phyloP scores from a whole-genome alignment of 805 yeast species.

The Cyberlindnera xylosilytica region DNA sequence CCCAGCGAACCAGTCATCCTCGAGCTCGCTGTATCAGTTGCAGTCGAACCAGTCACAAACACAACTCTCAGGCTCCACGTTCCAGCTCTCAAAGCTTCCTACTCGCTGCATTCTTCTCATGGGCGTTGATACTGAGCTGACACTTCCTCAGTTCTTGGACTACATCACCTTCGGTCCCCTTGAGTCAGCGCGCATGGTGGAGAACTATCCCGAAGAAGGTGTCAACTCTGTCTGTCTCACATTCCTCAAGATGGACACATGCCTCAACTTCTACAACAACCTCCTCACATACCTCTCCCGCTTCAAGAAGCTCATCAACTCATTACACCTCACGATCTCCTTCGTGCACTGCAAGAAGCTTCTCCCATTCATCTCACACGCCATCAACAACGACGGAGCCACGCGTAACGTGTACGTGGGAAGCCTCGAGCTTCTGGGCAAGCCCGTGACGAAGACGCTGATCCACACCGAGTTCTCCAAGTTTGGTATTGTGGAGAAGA shows the following conservation, averaged over 20 bases:
- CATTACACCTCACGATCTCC: constrained; percentile 35
- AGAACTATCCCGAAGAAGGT: constrained; percentile 26
- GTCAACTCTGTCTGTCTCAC: constrained; percentile 21
- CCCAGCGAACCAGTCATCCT: constrained; percentile 9
- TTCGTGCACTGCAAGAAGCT: constrained; percentile 32
- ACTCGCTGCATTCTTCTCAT: constrained; percentile 27
- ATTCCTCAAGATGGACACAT: constrained; percentile 31
- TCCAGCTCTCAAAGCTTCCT: constrained; percentile 19
- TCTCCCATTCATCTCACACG: constrained; percentile 26
- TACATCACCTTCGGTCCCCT: constrained; percentile 57
- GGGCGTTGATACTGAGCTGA: constrained; percentile 17
- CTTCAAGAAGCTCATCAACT: constrained; percentile 35
- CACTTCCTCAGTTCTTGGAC: constrained; percentile 36
- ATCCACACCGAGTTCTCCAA: constrained; percentile 47
- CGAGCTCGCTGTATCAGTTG: constrained; percentile 12
- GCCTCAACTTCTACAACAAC: constrained; percentile 36
- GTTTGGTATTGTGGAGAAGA: constrained; percentile 63
- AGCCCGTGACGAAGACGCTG: constrained; percentile 36
- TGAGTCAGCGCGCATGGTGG: constrained; percentile 49
- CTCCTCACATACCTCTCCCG: constrained; percentile 34
- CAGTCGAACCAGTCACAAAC: constrained; percentile 9
- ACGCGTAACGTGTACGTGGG: constrained; percentile 92
- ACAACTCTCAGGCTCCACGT: constrained; percentile 5
- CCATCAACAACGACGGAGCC: constrained; percentile 80
- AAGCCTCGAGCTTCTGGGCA: constrained; percentile 50